Evolutionary conservation across 768 basidiomycete genomes (phyloP), one percentile per base, ranked within the genome.

Genomic region (Pleurotus citrinopileatus): DNA sequence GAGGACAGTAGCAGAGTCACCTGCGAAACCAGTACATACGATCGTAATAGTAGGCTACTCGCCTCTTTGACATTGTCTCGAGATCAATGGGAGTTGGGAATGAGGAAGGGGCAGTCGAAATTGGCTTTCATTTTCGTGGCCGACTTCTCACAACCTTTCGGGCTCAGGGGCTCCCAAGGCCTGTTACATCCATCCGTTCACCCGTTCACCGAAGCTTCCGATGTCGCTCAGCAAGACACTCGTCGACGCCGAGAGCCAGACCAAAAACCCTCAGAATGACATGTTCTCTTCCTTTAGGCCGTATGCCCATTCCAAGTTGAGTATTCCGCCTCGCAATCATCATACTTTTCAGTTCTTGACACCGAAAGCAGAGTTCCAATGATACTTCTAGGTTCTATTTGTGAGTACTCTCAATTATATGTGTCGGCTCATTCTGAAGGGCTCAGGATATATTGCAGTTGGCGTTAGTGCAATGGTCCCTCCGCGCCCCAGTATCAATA

Each of bases 1-100:
- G 28, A 45, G 19, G n/a, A 10, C 12, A 51, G 7, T 15, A 8
- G 10, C 36, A 22, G 20, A 54, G 34, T 42, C 19, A 12, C n/a
- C 34, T 34, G 22, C 42, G 1, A 51, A 29, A 13, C 1, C 3
- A 45, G 42, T n/a, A 61, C 81, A 43, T 59, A 89, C 89, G 67
- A 58, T 92, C 90, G 59, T 89, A 91, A 67, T 84, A 92, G 63
- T 93, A 92, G 10, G 88, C 76, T 7, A 93, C 89, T 57, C 88
- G 81, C 60, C 81, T 75, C 61, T 82, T 84, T 8, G 85, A 84
- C 88, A 89, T 88, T n/a, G n/a, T n/a, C n/a, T n/a, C n/a, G n/a
- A n/a, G n/a, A n/a, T n/a, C n/a, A n/a, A n/a, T n/a, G n/a, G n/a
- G n/a, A n/a, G n/a, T n/a, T n/a, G n/a, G n/a, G n/a, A n/a, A n/a